Evolutionary conservation across 192 early-diverging fungal genomes (phyloP).

Genomic region (Cladochytrium replicatum): DNA sequence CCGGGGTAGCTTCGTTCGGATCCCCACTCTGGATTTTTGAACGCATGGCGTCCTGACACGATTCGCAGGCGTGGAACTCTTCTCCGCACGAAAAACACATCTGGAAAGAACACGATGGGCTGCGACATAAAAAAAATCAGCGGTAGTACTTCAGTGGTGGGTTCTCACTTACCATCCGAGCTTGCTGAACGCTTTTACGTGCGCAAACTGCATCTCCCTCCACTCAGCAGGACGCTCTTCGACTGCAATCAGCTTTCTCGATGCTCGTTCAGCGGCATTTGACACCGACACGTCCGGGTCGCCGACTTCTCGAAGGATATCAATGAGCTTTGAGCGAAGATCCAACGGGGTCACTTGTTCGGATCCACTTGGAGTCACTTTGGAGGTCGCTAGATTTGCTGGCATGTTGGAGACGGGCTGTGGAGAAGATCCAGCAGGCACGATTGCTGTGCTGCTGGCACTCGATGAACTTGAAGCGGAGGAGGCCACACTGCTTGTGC

Average conservation of each 20-base stretch:
- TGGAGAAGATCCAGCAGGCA: too few relatives aligned
- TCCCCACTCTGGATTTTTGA: too few relatives aligned
- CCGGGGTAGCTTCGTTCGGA: slow-evolving; percentile 7
- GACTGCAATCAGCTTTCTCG: not conserved
- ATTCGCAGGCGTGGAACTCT: slow-evolving; percentile 4
- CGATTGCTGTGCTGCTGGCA: too few relatives aligned
- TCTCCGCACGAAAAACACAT: not conserved
- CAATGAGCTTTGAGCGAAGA: too few relatives aligned
- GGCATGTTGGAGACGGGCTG: too few relatives aligned
- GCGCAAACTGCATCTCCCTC: slow-evolving; percentile 13
- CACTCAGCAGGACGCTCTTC: slow-evolving; percentile 7
- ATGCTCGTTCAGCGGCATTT: not conserved
- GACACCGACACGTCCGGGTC: not conserved
- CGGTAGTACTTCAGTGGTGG: slow-evolving; percentile 2
- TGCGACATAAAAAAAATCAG: slow-evolving; percentile 8
- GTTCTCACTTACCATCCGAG: slow-evolving; percentile 4
- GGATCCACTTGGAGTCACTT: too few relatives aligned
- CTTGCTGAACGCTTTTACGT: slow-evolving; percentile 10
- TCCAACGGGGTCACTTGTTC: too few relatives aligned
- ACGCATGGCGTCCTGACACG: slow-evolving; percentile 12
- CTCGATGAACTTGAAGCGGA: too few relatives aligned
- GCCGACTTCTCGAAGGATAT: too few relatives aligned
- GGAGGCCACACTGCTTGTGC: too few relatives aligned
- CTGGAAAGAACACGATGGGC: slow-evolving; percentile 1
- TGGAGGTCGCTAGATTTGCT: too few relatives aligned